These are phyloP conservation scores for Halophytophthora batemanensis DNA, from an alignment of 352 stramenopile genomes.

Conservation along the genomic window DNA sequence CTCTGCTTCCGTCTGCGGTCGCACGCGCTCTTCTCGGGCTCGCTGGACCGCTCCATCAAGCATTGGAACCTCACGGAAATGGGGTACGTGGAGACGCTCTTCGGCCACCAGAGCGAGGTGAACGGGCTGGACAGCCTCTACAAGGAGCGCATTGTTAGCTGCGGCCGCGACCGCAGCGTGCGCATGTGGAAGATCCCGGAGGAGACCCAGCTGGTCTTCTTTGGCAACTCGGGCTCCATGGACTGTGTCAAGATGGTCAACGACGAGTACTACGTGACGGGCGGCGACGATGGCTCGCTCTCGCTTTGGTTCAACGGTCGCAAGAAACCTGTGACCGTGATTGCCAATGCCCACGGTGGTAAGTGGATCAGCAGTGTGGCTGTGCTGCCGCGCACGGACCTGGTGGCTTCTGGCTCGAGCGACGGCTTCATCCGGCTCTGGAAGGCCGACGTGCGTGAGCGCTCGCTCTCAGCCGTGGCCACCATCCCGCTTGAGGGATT, in stretches of 20 bases:
- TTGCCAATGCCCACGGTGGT: slow-evolving; percentile 85
- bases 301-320: slow-evolving; percentile 92
- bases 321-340: slow-evolving; percentile 90
- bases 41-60: slow-evolving; percentile 91
- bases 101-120: slow-evolving; percentile 90
- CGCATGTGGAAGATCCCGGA: slow-evolving; percentile 95
- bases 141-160: slow-evolving; percentile 90
- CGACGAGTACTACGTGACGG: slow-evolving; percentile 92
- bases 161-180: slow-evolving; percentile 89
- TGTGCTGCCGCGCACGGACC: slow-evolving; percentile 87
- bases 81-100: slow-evolving; percentile 95
- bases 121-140: slow-evolving; percentile 89
- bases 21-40: slow-evolving; percentile 90
- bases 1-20: slow-evolving; percentile 87
- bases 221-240: slow-evolving; percentile 87
- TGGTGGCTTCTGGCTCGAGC: slow-evolving; percentile 88
- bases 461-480: slow-evolving; percentile 61
- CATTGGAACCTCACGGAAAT: slow-evolving; percentile 96
- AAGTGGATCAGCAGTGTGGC: slow-evolving; percentile 90
- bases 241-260: slow-evolving; percentile 91
- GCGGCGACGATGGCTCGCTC: slow-evolving; percentile 88
- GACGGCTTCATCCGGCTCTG: slow-evolving; percentile 92
- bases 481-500: slow-evolving; percentile 72
- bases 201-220: slow-evolving; percentile 94
- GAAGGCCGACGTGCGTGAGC: slow-evolving; percentile 75